phyloP scores from a whole-genome alignment of 352 stramenopile species.

The Saprolegnia parasitica region DNA sequence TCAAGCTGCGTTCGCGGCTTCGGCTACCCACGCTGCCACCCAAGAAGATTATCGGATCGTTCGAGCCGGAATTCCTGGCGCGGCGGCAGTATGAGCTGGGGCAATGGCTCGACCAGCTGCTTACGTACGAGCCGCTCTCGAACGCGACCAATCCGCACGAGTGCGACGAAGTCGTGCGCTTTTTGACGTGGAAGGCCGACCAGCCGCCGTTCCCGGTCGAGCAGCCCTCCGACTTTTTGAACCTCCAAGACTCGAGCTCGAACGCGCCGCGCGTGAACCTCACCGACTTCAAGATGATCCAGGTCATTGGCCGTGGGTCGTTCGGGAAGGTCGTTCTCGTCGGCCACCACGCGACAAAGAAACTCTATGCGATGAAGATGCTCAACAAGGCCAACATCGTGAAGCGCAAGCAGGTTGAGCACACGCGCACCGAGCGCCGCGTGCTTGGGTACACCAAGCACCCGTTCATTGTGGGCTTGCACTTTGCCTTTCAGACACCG shows the following conservation, averaged over 20 bases:
- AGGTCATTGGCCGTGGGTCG: constrained; percentile 87
- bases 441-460: constrained; percentile 80
- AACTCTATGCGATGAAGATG: constrained; percentile 91
- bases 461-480: constrained; percentile 84
- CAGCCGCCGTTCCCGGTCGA: constrained; percentile 73
- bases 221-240: constrained; percentile 23
- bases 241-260: constrained; percentile 21
- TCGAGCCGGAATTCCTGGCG: constrained; percentile 72
- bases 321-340: constrained; percentile 90
- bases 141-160: constrained; percentile 65
- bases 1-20: constrained; percentile 34
- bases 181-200: constrained; percentile 77
- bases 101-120: constrained; percentile 56
- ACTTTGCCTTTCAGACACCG: constrained; percentile 85
- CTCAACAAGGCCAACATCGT: constrained; percentile 88
- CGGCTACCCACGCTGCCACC: constrained; percentile 70
- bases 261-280: constrained; percentile 48
- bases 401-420: constrained; percentile 86
- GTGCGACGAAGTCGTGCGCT: constrained; percentile 70
- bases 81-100: constrained; percentile 69
- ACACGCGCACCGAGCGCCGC: constrained; percentile 79
- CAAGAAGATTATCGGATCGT: constrained; percentile 80
- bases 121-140: constrained; percentile 71
- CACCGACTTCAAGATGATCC: constrained; percentile 75
- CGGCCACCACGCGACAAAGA: constrained; percentile 78